phyloP scores from a whole-genome alignment of 169 alveolate genomes.

The Pseudocohnilembus persalinus region DNA sequence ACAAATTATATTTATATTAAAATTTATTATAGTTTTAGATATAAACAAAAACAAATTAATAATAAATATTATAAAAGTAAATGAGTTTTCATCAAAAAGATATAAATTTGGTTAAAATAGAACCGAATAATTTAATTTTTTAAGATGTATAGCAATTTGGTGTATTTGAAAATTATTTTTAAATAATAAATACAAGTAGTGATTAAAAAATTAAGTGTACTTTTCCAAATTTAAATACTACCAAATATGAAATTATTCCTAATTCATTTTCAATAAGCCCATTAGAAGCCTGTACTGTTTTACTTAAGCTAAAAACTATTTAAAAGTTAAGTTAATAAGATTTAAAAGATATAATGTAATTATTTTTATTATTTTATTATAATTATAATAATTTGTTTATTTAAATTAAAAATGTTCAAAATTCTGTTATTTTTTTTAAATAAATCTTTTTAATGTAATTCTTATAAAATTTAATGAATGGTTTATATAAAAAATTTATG shows the following conservation, averaged over 20 bases:
- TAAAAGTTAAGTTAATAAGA: neutral
- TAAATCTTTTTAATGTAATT: too few species aligned
- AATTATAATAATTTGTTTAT: too few species aligned
- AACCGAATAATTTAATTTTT: neutral
- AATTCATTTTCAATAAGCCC: neutral
- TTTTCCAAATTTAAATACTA: neutral
- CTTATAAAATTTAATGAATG: too few species aligned
- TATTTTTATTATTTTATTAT: too few species aligned
- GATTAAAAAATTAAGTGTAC: neutral
- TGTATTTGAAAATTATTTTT: neutral
- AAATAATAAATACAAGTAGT: neutral
- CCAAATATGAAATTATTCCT: neutral
- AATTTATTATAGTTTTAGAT: too few species aligned
- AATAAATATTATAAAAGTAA: too few species aligned
- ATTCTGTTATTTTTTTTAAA: too few species aligned
- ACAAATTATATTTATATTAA: too few species aligned
- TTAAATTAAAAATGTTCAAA: too few species aligned
- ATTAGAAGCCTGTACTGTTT: neutral
- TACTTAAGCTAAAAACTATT: neutral
- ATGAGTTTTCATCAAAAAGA: neutral
- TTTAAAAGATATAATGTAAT: neutral
- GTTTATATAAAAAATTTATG: too few species aligned
- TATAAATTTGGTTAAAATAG: neutral
- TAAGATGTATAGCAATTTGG: neutral
- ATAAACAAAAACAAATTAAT: too few species aligned